These are phyloP conservation scores for Leptographium wingfieldii DNA, from an alignment of 2,329 filamentous ascomycete species.

Conservation along the genomic window DNA sequence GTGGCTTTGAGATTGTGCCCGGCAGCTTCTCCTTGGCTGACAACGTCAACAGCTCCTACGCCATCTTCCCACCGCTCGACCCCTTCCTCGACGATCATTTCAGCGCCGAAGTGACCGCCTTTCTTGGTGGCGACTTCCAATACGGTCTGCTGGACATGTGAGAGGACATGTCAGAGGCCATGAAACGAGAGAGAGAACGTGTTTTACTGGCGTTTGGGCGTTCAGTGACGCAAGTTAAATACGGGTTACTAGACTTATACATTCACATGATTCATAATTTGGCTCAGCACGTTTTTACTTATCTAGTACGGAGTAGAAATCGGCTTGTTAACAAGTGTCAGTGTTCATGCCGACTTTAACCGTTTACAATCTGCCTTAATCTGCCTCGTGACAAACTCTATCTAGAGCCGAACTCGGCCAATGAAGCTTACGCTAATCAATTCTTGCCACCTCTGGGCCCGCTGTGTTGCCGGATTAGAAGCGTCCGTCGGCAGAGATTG, in stretches of 20 bases:
- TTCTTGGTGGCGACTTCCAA: conserved; percentile 11
- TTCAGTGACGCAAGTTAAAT: neutral
- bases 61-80: conserved; percentile 2
- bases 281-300: too few species aligned
- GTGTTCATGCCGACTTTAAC: neutral
- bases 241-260: neutral
- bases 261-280: neutral
- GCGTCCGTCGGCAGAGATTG: too few species aligned
- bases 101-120: conserved; percentile 13
- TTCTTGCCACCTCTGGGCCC: too few species aligned
- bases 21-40: neutral
- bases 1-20: neutral
- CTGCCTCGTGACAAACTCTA: neutral
- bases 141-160: conserved; percentile 9
- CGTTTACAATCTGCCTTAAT: neutral
- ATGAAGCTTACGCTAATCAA: too few species aligned
- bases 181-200: neutral
- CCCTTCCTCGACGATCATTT: conserved; percentile 13
- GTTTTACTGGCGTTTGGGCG: neutral
- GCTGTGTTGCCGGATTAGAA: neutral
- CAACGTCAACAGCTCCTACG: neutral
- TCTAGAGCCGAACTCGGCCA: neutral
- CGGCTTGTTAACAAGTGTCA: neutral
- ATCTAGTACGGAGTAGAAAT: too few species aligned
- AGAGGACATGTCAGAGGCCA: neutral